Evolutionary conservation across 1,139 yeast genomes (phyloP).

Genomic region (Sugiyamaella neomexicana): DNA sequence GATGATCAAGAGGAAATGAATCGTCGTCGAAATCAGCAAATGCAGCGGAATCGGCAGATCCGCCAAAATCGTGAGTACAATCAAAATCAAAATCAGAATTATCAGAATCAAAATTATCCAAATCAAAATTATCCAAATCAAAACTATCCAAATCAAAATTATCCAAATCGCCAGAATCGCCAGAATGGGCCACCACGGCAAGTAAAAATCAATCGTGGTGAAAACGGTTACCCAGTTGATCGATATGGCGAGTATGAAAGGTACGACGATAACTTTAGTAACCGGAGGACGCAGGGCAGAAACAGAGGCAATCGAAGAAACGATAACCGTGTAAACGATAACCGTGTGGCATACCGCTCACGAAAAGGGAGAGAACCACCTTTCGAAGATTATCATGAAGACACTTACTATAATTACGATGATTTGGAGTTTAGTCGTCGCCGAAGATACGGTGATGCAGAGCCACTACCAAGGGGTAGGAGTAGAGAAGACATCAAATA

Average conservation of each 20-base stretch:
- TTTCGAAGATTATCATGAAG: conserved; percentile 1
- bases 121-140: not conserved
- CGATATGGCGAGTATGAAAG: conserved; percentile 5
- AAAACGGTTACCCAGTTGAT: conserved; percentile 5
- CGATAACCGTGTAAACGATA: conserved; percentile 2
- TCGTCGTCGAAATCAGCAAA: conserved; percentile 9
- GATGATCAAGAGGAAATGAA: conserved; percentile 4
- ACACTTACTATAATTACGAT: conserved; percentile 1
- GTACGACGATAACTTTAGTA: conserved; percentile 2
- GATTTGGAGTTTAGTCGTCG: conserved; percentile 7
- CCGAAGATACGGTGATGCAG: conserved; percentile 3
- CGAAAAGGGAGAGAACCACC: conserved; percentile 2
- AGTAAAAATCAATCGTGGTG: conserved; percentile 6
- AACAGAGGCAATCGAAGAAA: conserved; percentile 1
- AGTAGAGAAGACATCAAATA: not conserved
- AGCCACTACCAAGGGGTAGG: not conserved
- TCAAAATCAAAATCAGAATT: not conserved
- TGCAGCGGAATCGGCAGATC: conserved; percentile 1
- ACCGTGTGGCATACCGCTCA: not conserved
- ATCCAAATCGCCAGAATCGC: conserved; percentile 8
- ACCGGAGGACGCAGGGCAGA: not conserved
- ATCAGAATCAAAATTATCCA: conserved; percentile 9
- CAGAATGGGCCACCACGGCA: conserved; percentile 2
- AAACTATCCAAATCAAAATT: conserved; percentile 5
- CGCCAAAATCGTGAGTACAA: conserved; percentile 2